Percentiles rank a stretch among this genome's conserved stretches.
Evolutionary conservation across 2,329 filamentous ascomycete genomes (phyloP).

Genomic region (Drechslerella coelobrocha): DNA sequence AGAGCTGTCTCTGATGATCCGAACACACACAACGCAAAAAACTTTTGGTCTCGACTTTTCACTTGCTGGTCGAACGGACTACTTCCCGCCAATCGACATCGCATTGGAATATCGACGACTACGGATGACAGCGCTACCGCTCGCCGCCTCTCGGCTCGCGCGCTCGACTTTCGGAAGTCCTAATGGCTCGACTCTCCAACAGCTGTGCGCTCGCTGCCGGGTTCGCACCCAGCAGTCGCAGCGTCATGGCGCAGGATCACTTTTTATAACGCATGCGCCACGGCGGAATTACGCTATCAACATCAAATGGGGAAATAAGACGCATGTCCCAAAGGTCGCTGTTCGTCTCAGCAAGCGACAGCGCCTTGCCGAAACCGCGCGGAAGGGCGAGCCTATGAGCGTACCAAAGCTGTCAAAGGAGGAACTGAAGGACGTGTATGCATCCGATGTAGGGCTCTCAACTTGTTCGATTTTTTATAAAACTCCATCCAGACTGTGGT

Average conservation of each 20-base stretch:
- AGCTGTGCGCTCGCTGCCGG: conserved; percentile 29
- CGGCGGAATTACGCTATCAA: conserved; percentile 21
- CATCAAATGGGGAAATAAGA: conserved; percentile 29
- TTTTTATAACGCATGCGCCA: conserved; percentile 1
- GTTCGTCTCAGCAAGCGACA: conserved; percentile 24
- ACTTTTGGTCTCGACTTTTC: conserved; percentile 5
- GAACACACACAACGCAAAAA: conserved; percentile 23
- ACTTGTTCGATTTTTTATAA: neutral
- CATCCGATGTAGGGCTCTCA: conserved; percentile 52
- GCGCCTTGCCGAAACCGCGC: conserved; percentile 27
- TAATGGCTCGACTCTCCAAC: conserved; percentile 16
- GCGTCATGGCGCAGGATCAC: too few species aligned
- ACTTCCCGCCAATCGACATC: too few species aligned
- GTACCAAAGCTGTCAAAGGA: conserved; percentile 50
- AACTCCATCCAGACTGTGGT: neutral
- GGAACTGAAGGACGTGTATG: conserved; percentile 52
- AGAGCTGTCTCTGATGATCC: conserved; percentile 3
- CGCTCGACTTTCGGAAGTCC: conserved; percentile 16
- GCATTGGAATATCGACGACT: neutral
- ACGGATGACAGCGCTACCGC: conserved; percentile 34
- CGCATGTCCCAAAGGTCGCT: conserved; percentile 18
- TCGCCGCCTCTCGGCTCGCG: conserved; percentile 23
- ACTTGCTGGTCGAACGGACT: too few species aligned
- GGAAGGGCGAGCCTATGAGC: conserved; percentile 18
- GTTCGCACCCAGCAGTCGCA: neutral